Evolutionary conservation across 331 rosid genomes (phyloP).

Genomic region (Acacia pycnantha): DNA sequence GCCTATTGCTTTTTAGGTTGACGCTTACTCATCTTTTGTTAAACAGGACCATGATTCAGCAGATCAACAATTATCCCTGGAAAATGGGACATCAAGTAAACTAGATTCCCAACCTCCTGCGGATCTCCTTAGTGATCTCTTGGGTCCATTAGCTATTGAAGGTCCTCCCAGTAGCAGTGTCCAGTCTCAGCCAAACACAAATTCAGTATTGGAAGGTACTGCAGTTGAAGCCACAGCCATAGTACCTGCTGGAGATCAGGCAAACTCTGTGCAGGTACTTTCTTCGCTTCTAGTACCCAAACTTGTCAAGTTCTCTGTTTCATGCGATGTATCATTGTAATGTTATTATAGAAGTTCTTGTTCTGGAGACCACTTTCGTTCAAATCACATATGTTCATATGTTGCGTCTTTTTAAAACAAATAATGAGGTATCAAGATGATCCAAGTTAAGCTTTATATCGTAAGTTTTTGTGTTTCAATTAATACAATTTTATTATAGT

Average conservation of each 20-base stretch:
- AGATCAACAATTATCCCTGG: constrained; percentile 50
- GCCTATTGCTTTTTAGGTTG: constrained; percentile 16
- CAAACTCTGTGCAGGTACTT: constrained; percentile 80
- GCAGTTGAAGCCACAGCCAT: constrained; percentile 74
- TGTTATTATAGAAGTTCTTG: not conserved
- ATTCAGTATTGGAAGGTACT: constrained; percentile 53
- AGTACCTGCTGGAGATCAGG: constrained; percentile 81
- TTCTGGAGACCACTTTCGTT: not conserved
- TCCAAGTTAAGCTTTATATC: not conserved
- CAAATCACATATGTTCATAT: not conserved
- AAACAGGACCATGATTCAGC: constrained; percentile 67
- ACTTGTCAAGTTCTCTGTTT: constrained; percentile 6
- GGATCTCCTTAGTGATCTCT: constrained; percentile 81
- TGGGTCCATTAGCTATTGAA: constrained; percentile 95
- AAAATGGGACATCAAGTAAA: constrained; percentile 66
- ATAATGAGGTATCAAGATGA: constrained; percentile 19
- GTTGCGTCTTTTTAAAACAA: not conserved
- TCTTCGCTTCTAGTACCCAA: constrained; percentile 15
- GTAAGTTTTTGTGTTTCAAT: constrained; percentile 11
- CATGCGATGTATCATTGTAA: constrained; percentile 8
- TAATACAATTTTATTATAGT: constrained; percentile 19
- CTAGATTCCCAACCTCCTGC: constrained; percentile 61
- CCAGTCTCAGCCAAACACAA: constrained; percentile 42
- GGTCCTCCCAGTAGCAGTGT: constrained; percentile 66
- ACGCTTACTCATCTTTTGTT: constrained; percentile 16